Base-by-base conservation (phyloP, 768 basidiomycete species). In the Lactarius quietus region DNA sequence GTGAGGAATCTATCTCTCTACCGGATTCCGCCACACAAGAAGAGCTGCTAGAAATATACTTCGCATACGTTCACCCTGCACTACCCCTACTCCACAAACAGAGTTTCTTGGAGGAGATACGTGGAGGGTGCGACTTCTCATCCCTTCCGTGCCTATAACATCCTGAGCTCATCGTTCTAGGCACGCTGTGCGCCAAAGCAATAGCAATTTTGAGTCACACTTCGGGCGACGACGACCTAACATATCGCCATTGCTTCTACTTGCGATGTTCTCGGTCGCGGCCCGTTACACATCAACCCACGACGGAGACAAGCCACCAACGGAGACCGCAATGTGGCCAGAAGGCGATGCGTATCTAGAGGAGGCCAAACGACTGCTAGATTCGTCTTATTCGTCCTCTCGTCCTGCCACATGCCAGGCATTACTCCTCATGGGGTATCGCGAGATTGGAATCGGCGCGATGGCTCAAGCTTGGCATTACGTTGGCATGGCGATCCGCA, bases 391-490 rank as follows among this genome's bases (percentile, higher is more conserved):
- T 70, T 85, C 89, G 1, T 83, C 83, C n/a, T 88, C 89, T 5
- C 83, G 85, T 20, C 82, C 90, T 6, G 84, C 85, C 14, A 93
- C 90, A 0, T 87, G 87, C 55, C 92, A 93, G 72, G 86, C 92
- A 6, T 76, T 95, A 23, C 80, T 95, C 12, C 81, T 95, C 12
- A 82, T 94, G 77, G 89, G 88, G 8, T 94, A 90, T 72, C 82
- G 93, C 9, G 92, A 95, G 75, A 83, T 93, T 48, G 93, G 93
- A 3, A 90, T 93, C 64, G 93, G 91, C 53, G 86, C 90, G 20
- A 95, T 94, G 92, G 88, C 89, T 9, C 85, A 89, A 74, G 88
- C 90, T 36, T 95, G 93, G 93, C 82, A 86, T 12, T 92, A 89
- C 72, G 83, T 87, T 23, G 92, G 93, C 14, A 90, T 92, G 88